Base-by-base conservation (phyloP, 2,329 filamentous ascomycete genomes). In the Ceratocystis albifundus region DNA sequence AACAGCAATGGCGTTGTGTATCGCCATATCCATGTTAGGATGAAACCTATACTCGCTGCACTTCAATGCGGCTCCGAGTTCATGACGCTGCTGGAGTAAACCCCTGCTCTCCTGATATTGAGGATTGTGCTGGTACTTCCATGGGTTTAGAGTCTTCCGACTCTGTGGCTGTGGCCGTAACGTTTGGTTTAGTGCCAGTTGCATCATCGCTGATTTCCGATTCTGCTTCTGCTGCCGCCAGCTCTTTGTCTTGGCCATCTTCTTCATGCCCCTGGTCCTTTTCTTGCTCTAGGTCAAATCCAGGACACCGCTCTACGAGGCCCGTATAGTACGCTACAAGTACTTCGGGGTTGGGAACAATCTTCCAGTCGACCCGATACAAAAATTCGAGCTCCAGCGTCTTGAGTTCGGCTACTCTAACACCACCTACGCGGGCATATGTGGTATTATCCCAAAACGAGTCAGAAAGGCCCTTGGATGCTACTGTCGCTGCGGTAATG, bases 361-460 rank as follows among this genome's bases (percentile, higher is more conserved):
- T 99, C 72, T 88, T 89, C 93, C 94, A 99, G 72, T 96, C 90
- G 32, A 99, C 88, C 65, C 90, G 82, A 73, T 92, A 90, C 41
- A 99, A 78, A 70, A 99, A 96, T 72, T 99, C 94, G 36, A 99
- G 81, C 75, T 99, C 94, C 8, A 99, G 79, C 66, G 96, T 79
- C 67, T 94, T 95, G 69, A 99, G 78, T 75, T 99, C 94, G 62
- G 88, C 86, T 46, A 96, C 82, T 70, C 90, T 91, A 62, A 99
- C 91, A 69, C 94, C 94, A 4, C 94, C 94, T 0, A 99, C 92
- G 66, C 90, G 83, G 46, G 94, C 92, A 74, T 99, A 99, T 0
- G 93, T 96, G 32, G 90, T 90, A 76, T 99, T 99, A 69, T 96
- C 97, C 91, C 94, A 96, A 74, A 99, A 99, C 36, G 89, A 91